Conservation (phyloP, 139 green algal species). For the Microglena sp. region DNA sequence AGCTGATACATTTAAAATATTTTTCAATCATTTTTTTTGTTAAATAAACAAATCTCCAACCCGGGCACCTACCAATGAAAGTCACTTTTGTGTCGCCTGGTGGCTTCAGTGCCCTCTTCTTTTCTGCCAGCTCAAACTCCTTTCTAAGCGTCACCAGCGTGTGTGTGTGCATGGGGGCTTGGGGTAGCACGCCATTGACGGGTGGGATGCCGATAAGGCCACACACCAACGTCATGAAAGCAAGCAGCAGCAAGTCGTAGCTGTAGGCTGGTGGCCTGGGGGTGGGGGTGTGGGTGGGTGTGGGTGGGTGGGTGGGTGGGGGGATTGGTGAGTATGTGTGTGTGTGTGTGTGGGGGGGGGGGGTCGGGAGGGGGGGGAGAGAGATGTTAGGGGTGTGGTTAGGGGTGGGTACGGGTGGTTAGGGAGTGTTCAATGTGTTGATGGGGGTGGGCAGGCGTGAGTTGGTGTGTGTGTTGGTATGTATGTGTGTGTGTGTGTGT, state of each 20-base stretch:
- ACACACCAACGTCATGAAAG: slow-evolving; percentile 44
- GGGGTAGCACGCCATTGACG: slow-evolving; percentile 81
- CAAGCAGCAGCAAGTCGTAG: slow-evolving; percentile 76
- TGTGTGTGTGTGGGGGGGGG: neutral
- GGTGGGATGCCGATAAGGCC: slow-evolving; percentile 75
- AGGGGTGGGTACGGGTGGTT: neutral
- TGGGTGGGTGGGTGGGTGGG: slow-evolving; percentile 7
- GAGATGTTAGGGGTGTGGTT: neutral
- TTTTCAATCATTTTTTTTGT: too few relatives aligned
- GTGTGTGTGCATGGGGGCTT: slow-evolving; percentile 27
- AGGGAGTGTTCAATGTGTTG: neutral
- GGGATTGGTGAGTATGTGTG: neutral
- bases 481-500: slow-evolving; percentile 6
- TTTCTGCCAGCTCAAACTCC: too few relatives aligned
- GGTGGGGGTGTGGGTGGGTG: slow-evolving; percentile 9
- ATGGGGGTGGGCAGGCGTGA: neutral
- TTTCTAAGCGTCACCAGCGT: neutral
- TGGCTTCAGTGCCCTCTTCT: too few relatives aligned
- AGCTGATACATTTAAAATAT: too few relatives aligned
- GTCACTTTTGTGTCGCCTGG: too few relatives aligned
- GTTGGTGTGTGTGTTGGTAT: slow-evolving; percentile 7
- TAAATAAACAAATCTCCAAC: too few relatives aligned
- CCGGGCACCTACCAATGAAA: too few relatives aligned
- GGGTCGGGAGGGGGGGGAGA: neutral
- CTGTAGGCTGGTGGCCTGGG: slow-evolving; percentile 54